Evolutionary conservation across 2,329 filamentous ascomycete genomes (phyloP), one percentile per base, ranked within the genome.

Genomic region (Coniochaeta hoffmannii): DNA sequence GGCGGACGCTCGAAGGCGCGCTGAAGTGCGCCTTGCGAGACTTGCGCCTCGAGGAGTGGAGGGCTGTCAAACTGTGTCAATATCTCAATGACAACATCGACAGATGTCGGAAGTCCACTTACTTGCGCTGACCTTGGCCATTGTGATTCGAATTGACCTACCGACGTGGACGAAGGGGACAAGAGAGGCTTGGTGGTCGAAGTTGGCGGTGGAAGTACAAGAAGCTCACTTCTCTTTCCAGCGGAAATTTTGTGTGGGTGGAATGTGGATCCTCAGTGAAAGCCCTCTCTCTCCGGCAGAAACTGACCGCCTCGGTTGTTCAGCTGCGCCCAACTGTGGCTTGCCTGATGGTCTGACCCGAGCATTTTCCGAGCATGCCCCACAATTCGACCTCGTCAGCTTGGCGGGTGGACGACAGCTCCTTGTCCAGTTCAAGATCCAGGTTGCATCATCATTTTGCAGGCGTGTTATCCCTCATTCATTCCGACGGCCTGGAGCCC

Each of bases 11-110:
- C 76, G 92, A 97, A 68, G 92, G 91, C 66, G 94, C 94, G 75
- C 83, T 81, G 86, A 96, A 99, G 85, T 99, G 93, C 75, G 90
- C 89, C 85, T 96, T 96, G 79, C 94, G 90, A 80, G 90, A 94
- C 90, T 99, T 99, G 82, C 93, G 88, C 80, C 93, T 87, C 73
- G 91, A 96, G 77, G 89, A 90, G 76, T 82, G 75, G 71, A 90
- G 72, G 69, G 74, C 84, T 87, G 64, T 60, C 50, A 41, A 24
- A 38, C 22, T 56, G 56, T 38, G 61, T 66, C 57, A 68, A 59
- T 53, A 60, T 31, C 44, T 28, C 32, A 31, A 9, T 59, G 53
- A 41, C 59, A 49, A 32, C 44, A 10, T 49, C 10, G 30, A 44
- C 17, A n/a, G 10, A 19, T 1, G 1, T 19, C 31, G 11, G 24